Evolutionary conservation across 208 protist species (phyloP).

Genomic region (Strigomonas galati): DNA sequence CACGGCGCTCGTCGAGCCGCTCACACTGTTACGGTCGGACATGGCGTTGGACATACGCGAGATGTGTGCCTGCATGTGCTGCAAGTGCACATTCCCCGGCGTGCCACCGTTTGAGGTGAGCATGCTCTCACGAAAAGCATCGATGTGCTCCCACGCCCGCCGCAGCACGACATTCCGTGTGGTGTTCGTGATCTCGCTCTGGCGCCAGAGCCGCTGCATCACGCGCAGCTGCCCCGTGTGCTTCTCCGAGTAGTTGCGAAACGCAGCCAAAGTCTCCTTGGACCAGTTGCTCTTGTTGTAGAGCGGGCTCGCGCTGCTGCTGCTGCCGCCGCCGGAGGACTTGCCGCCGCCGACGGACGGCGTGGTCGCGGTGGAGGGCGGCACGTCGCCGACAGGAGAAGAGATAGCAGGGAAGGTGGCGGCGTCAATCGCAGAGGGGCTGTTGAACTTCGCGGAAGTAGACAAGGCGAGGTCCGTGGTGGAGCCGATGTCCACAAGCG

Average conservation of each 20-base stretch:
- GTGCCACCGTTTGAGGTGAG: background rate
- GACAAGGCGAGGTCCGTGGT: no score
- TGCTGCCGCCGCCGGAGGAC: background rate
- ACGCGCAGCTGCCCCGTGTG: slow-evolving; percentile 15
- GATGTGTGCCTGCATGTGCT: background rate
- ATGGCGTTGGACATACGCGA: background rate
- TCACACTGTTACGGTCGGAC: background rate
- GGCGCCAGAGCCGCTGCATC: slow-evolving; percentile 50
- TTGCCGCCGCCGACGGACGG: no score
- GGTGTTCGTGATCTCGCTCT: slow-evolving; percentile 21
- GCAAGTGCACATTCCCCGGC: slow-evolving; percentile 1
- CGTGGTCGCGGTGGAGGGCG: no score
- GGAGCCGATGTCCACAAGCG: no score
- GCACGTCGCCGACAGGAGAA: background rate
- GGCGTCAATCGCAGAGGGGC: no score
- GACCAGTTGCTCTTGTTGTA: background rate
- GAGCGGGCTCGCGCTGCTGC: background rate
- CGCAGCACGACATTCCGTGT: slow-evolving; percentile 41
- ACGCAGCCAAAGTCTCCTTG: background rate
- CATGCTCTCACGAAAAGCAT: slow-evolving; percentile 16
- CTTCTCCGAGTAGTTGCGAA: slow-evolving; percentile 10
- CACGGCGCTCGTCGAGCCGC: background rate
- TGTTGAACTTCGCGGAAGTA: no score
- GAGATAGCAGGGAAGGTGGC: no score
- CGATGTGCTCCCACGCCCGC: slow-evolving; percentile 34